Percentiles rank a stretch among this genome's conserved stretches.
These are phyloP conservation scores for Chamaecrista fasciculata DNA, from an alignment of 306 rosid genomes.

Conservation along the genomic window DNA sequence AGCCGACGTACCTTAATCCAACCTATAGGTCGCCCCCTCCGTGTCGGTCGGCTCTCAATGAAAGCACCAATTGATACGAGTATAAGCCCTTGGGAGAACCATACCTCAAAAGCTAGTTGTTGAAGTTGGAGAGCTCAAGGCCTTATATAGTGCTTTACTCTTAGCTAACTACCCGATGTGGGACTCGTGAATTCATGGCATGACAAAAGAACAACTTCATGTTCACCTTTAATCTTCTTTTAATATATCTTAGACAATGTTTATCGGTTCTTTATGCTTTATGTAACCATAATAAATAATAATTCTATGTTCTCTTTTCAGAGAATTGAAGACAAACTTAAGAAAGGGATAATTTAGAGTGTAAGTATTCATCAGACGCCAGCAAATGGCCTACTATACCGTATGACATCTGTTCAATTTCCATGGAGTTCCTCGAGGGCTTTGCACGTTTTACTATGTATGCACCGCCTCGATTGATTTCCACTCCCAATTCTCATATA, in stretches of 20 bases:
- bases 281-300: background rate
- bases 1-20: too few species aligned
- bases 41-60: too few species aligned
- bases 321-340: background rate
- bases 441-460: background rate
- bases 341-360: background rate
- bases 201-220: background rate
- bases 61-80: too few species aligned
- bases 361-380: background rate
- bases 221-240: background rate
- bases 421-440: background rate
- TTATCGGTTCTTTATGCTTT: background rate
- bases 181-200: too few species aligned
- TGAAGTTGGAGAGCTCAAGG: too few species aligned
- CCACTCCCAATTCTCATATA: background rate
- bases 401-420: background rate
- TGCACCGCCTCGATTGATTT: background rate
- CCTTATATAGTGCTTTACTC: too few species aligned
- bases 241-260: background rate
- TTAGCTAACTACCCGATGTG: too few species aligned
- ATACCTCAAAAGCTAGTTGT: too few species aligned
- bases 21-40: too few species aligned
- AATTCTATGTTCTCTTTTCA: background rate
- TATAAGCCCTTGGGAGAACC: too few species aligned
- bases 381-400: background rate